Evolutionary conservation across 805 yeast species (phyloP).

Genomic region (Candida bentonensis): DNA sequence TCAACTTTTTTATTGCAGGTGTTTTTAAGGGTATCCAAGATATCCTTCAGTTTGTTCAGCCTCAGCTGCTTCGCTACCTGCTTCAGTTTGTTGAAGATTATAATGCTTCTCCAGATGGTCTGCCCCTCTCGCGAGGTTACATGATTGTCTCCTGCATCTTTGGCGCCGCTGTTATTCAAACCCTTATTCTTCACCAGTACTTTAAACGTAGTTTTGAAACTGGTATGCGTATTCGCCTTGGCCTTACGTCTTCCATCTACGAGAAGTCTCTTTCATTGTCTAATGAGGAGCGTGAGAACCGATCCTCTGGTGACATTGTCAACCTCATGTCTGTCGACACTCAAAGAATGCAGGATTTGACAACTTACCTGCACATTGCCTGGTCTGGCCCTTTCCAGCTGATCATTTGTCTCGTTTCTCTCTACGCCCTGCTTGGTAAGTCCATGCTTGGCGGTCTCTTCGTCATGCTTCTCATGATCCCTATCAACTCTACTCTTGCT

Average conservation of each 20-base stretch:
- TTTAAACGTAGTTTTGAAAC: slow-evolving; percentile 36
- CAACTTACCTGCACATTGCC: slow-evolving; percentile 61
- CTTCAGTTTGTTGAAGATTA: slow-evolving; percentile 48
- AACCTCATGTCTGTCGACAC: slow-evolving; percentile 91
- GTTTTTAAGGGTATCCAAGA: slow-evolving; percentile 63
- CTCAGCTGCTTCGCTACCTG: slow-evolving; percentile 58
- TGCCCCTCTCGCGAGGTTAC: slow-evolving; percentile 41
- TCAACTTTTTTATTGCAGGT: slow-evolving; percentile 56
- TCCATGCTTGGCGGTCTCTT: slow-evolving; percentile 92
- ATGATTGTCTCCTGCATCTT: slow-evolving; percentile 54
- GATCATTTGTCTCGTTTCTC: slow-evolving; percentile 54
- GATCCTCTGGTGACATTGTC: slow-evolving; percentile 85
- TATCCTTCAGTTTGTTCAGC: slow-evolving; percentile 71
- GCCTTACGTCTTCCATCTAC: slow-evolving; percentile 54
- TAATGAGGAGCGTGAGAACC: slow-evolving; percentile 43
- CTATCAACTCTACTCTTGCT: slow-evolving; percentile 60
- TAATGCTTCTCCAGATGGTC: slow-evolving; percentile 12
- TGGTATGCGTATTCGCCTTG: slow-evolving; percentile 44
- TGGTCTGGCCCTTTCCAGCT: slow-evolving; percentile 95
- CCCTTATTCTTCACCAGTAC: slow-evolving; percentile 56
- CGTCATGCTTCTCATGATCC: slow-evolving; percentile 64
- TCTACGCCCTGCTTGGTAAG: slow-evolving; percentile 61
- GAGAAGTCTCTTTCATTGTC: slow-evolving; percentile 59
- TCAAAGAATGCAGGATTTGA: slow-evolving; percentile 72
- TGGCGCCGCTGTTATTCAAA: slow-evolving; percentile 41